phyloP scores from a whole-genome alignment of 768 basidiomycete species.

The Tricholoma matsutake region DNA sequence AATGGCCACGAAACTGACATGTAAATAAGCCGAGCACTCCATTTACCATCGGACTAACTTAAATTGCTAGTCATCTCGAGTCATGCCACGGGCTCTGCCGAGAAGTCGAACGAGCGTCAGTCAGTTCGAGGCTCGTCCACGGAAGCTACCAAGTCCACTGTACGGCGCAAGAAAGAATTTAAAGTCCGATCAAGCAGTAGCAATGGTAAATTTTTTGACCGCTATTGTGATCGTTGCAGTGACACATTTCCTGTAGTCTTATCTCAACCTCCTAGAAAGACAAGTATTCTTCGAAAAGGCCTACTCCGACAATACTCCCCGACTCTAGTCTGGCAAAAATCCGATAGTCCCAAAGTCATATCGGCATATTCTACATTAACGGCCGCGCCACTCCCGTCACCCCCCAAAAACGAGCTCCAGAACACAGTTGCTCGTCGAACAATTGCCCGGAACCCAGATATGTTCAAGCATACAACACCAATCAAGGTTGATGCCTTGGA shows the following conservation, averaged over 20 bases:
- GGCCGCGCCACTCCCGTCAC: conserved; percentile 12
- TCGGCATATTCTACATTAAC: conserved; percentile 5
- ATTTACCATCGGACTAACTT: neutral
- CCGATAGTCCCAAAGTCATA: neutral
- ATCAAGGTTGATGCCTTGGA: conserved; percentile 12
- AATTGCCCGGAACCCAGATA: conserved; percentile 15
- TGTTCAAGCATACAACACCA: conserved; percentile 36
- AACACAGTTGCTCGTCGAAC: conserved; percentile 21
- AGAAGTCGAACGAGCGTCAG: neutral
- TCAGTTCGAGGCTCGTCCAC: neutral
- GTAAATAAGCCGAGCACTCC: neutral
- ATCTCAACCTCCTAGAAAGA: neutral
- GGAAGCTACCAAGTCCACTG: neutral
- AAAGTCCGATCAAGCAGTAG: neutral
- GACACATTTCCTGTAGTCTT: neutral
- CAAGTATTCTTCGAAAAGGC: neutral
- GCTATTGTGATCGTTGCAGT: neutral
- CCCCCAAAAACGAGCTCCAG: conserved; percentile 11
- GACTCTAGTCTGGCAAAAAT: neutral
- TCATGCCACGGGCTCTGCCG: neutral
- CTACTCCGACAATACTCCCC: neutral
- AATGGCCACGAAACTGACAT: neutral
- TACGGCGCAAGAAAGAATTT: neutral
- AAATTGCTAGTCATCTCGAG: neutral
- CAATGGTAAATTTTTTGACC: neutral